Percentiles rank a stretch among this genome's conserved stretches.
Conservation (phyloP, 2,329 filamentous ascomycete species). For the Trichoderma koningii region DNA sequence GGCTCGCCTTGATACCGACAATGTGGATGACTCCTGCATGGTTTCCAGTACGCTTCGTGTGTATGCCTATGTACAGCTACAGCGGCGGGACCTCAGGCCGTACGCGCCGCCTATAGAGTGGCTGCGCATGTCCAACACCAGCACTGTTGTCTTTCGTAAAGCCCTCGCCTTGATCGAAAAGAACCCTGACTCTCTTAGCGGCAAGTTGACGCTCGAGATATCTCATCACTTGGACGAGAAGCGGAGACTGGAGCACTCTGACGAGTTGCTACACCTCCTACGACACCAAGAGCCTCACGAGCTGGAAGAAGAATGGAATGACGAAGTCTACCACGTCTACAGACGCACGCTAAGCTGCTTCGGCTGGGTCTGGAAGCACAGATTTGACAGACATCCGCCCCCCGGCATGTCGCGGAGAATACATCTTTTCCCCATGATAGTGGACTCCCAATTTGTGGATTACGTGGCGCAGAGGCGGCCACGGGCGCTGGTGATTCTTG, state of each 20-base stretch:
- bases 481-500: conserved; percentile 32
- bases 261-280: background rate
- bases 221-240: background rate
- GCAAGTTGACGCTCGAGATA: background rate
- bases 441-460: conserved; percentile 29
- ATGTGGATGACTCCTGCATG: conserved; percentile 31
- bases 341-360: conserved; percentile 30
- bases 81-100: conserved; percentile 28
- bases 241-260: background rate
- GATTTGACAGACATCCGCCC: conserved; percentile 20
- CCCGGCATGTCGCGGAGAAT: conserved; percentile 27
- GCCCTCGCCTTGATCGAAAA: conserved; percentile 20
- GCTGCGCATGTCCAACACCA: conserved; percentile 32
- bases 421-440: conserved; percentile 31
- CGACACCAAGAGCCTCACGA: conserved; percentile 11
- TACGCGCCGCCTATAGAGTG: conserved; percentile 32
- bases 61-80: conserved; percentile 29
- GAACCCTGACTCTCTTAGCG: background rate
- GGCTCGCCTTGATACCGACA: conserved; percentile 26
- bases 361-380: conserved; percentile 30
- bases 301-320: conserved; percentile 28
- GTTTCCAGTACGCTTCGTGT: conserved; percentile 30
- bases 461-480: conserved; percentile 32
- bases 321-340: conserved; percentile 28
- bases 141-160: conserved; percentile 29